Conservation (phyloP, 2,329 filamentous ascomycete species). For the Pyrenochaeta sp. region DNA sequence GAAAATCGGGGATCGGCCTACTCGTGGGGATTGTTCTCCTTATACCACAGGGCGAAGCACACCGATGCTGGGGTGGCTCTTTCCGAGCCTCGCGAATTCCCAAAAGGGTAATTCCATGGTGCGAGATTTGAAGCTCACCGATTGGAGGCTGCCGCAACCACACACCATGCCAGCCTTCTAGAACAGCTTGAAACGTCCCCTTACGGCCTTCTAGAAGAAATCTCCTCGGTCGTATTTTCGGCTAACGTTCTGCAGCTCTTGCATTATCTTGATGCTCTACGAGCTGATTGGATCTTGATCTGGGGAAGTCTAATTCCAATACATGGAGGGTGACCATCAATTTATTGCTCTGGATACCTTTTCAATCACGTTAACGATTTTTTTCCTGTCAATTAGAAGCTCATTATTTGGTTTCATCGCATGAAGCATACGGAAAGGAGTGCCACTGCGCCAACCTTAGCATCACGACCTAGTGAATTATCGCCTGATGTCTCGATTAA, state of each 20-base stretch:
- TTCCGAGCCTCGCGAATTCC: no score
- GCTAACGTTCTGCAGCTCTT: constrained; percentile 37
- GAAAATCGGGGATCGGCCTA: no score
- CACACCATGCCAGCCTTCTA: neutral
- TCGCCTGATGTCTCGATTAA: constrained; percentile 1
- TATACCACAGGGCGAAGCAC: no score
- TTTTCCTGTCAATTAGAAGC: constrained; percentile 1
- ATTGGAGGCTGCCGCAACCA: neutral
- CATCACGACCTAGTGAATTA: constrained; percentile 18
- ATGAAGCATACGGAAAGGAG: constrained; percentile 8
- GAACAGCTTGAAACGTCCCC: constrained; percentile 12
- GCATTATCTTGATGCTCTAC: constrained; percentile 48
- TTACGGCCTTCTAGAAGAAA: constrained; percentile 42
- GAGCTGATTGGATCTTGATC: constrained; percentile 10
- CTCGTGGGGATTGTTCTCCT: no score
- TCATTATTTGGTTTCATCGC: constrained; percentile 3
- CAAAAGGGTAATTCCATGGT: no score
- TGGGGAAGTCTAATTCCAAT: constrained; percentile 53
- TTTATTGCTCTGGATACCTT: no score
- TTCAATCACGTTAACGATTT: neutral
- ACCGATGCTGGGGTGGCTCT: no score
- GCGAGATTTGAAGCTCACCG: neutral
- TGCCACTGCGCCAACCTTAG: constrained; percentile 16
- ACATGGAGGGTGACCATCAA: constrained; percentile 6
- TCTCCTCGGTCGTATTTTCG: constrained; percentile 46